These are phyloP conservation scores for Exutisphaerella laricina DNA, from an alignment of 2,329 filamentous ascomycete species.

Conservation along the genomic window DNA sequence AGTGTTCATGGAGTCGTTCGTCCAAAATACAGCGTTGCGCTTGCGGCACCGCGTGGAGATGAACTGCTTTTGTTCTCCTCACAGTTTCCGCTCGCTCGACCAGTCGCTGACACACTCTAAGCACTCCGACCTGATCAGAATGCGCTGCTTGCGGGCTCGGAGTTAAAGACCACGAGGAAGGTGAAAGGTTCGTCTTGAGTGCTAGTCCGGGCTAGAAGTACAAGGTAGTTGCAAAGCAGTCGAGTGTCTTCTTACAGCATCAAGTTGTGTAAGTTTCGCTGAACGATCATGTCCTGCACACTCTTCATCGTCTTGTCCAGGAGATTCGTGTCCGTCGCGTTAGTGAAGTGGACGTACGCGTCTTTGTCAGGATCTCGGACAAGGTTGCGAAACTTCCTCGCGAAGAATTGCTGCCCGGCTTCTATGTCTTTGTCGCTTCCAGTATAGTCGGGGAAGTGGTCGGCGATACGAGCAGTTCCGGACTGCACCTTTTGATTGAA, in stretches of 20 bases:
- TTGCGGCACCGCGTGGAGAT: too few relatives aligned
- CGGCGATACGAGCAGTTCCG: slow-evolving; percentile 43
- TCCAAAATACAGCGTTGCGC: too few relatives aligned
- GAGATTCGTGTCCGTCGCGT: slow-evolving; percentile 48
- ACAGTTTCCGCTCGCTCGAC: not conserved
- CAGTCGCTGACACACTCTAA: not conserved
- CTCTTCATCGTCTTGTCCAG: slow-evolving; percentile 49
- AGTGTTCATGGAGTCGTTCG: not conserved
- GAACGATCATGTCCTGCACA: slow-evolving; percentile 50
- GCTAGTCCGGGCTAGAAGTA: not conserved
- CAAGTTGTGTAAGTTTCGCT: slow-evolving; percentile 47
- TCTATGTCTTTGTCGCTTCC: slow-evolving; percentile 43
- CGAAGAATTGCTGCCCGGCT: slow-evolving; percentile 47
- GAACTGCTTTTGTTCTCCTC: not conserved
- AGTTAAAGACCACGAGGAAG: too few relatives aligned
- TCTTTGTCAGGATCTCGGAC: slow-evolving; percentile 47
- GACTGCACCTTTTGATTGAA: slow-evolving; percentile 47
- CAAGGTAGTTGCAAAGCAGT: slow-evolving; percentile 4
- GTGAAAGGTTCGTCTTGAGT: too few relatives aligned
- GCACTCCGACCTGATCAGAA: slow-evolving; percentile 1
- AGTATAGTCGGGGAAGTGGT: slow-evolving; percentile 47
- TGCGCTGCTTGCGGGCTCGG: not conserved
- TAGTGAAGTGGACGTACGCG: slow-evolving; percentile 49
- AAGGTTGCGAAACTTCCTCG: slow-evolving; percentile 47
- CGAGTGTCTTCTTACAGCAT: slow-evolving; percentile 35